These are phyloP conservation scores for Sporothrix pallida DNA, from an alignment of 2,329 filamentous ascomycete genomes.

Conservation along the genomic window DNA sequence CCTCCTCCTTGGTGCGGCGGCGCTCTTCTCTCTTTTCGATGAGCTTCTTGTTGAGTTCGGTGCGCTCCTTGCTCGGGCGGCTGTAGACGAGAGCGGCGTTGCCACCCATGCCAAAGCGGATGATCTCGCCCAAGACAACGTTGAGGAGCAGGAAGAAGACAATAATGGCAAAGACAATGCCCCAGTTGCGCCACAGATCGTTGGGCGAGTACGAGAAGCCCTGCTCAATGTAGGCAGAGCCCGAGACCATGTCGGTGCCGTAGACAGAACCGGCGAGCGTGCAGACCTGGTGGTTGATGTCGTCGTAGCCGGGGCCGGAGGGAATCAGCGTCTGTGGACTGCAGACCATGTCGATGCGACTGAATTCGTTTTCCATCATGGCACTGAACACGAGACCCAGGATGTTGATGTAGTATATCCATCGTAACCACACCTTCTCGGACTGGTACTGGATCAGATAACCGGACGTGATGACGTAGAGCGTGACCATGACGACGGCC, in stretches of 20 bases:
- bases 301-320: slow-evolving; percentile 69
- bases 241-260: slow-evolving; percentile 68
- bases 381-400: slow-evolving; percentile 76
- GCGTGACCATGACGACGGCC: slow-evolving; percentile 76
- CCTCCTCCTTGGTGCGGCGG: slow-evolving; percentile 52
- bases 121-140: slow-evolving; percentile 76
- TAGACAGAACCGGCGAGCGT: slow-evolving; percentile 74
- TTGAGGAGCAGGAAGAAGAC: slow-evolving; percentile 77
- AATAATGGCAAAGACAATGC: slow-evolving; percentile 78
- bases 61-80: slow-evolving; percentile 70
- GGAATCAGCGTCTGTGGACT: slow-evolving; percentile 72
- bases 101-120: slow-evolving; percentile 81
- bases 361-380: slow-evolving; percentile 89
- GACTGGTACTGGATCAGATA: slow-evolving; percentile 82
- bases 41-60: slow-evolving; percentile 68
- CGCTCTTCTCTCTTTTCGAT: slow-evolving; percentile 63
- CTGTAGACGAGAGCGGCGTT: slow-evolving; percentile 78
- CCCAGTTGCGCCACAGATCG: slow-evolving; percentile 83
- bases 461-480: slow-evolving; percentile 81
- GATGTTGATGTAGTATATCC: slow-evolving; percentile 80
- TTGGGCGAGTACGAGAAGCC: slow-evolving; percentile 69
- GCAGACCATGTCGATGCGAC: slow-evolving; percentile 70
- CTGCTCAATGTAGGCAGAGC: slow-evolving; percentile 70
- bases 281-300: slow-evolving; percentile 79
- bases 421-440: slow-evolving; percentile 76